Evolutionary conservation across 2,329 filamentous ascomycete species (phyloP).

Genomic region (Aspergillus aculeatus): DNA sequence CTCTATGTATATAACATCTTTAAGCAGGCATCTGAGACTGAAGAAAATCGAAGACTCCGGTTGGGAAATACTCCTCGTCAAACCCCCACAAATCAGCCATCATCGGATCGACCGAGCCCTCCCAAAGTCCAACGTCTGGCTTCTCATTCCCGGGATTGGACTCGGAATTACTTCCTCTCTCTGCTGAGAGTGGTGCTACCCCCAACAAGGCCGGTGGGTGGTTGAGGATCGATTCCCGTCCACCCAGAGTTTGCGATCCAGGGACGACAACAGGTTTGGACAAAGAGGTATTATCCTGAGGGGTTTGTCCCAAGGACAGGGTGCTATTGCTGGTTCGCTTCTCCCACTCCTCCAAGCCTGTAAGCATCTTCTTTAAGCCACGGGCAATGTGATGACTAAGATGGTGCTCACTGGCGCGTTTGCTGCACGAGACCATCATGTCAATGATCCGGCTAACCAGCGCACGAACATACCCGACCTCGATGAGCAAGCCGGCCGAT

Average conservation of each 20-base stretch:
- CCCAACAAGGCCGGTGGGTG: slow-evolving; percentile 38
- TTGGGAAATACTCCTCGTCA: slow-evolving; percentile 43
- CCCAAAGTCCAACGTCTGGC: slow-evolving; percentile 34
- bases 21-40: slow-evolving; percentile 44
- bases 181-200: slow-evolving; percentile 40
- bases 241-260: slow-evolving; percentile 37
- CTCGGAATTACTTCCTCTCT: slow-evolving; percentile 35
- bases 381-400: slow-evolving; percentile 42
- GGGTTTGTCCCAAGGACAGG: slow-evolving; percentile 20
- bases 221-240: slow-evolving; percentile 37
- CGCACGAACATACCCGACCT: slow-evolving; percentile 36
- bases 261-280: slow-evolving; percentile 39
- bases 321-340: slow-evolving; percentile 29
- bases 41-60: slow-evolving; percentile 43
- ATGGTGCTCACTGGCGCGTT: slow-evolving; percentile 41
- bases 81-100: slow-evolving; percentile 44
- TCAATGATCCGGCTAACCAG: slow-evolving; percentile 37
- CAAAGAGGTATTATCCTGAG: slow-evolving; percentile 31
- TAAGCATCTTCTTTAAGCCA: slow-evolving; percentile 40
- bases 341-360: slow-evolving; percentile 42
- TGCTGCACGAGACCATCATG: slow-evolving; percentile 40
- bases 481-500: slow-evolving; percentile 35
- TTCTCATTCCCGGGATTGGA: slow-evolving; percentile 18
- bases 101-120: slow-evolving; percentile 41
- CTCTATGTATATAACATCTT: slow-evolving; percentile 12